A percentile compares a stretch with the other conserved stretches of the same genome.
These are phyloP conservation scores for Phytophthora hibernalis DNA, from an alignment of 352 stramenopile genomes.

Conservation along the genomic window DNA sequence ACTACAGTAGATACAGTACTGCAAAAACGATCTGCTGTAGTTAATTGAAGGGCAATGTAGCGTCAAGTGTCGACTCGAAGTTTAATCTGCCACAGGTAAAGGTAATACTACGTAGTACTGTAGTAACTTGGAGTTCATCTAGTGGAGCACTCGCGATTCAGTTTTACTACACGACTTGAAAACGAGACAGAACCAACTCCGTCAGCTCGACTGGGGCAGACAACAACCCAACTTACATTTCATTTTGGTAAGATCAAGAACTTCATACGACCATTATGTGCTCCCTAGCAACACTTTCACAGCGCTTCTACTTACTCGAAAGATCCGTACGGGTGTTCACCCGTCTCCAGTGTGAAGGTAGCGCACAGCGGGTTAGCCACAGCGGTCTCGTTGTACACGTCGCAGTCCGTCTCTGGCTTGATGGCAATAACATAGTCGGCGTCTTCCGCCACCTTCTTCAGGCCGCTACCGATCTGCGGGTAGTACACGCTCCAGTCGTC, in stretches of 20 bases:
- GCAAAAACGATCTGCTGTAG: too few relatives aligned
- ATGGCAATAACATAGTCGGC: constrained; percentile 72
- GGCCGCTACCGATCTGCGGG: constrained; percentile 60
- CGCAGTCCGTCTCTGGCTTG: constrained; percentile 74
- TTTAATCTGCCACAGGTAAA: too few relatives aligned
- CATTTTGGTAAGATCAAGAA: constrained; percentile 3
- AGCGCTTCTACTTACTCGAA: constrained; percentile 29
- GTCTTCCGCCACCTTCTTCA: constrained; percentile 63
- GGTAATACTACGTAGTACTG: too few relatives aligned
- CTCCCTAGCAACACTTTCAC: background rate
- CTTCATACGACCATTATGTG: constrained; percentile 5
- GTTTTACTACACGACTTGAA: too few relatives aligned
- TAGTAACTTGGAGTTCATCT: too few relatives aligned
- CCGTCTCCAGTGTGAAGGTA: constrained; percentile 36
- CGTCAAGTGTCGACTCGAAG: too few relatives aligned
- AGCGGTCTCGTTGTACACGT: constrained; percentile 56
- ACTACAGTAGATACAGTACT: too few relatives aligned
- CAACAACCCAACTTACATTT: background rate
- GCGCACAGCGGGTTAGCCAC: constrained; percentile 39
- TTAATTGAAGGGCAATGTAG: too few relatives aligned
- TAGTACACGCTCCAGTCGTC: constrained; percentile 69
- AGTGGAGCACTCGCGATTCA: too few relatives aligned
- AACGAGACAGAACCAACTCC: too few relatives aligned
- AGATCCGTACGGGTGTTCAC: constrained; percentile 36
- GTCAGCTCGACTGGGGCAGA: too few relatives aligned